Base-by-base conservation (phyloP, 371 early-diverging fungal species). In the Globomyces sp. region DNA sequence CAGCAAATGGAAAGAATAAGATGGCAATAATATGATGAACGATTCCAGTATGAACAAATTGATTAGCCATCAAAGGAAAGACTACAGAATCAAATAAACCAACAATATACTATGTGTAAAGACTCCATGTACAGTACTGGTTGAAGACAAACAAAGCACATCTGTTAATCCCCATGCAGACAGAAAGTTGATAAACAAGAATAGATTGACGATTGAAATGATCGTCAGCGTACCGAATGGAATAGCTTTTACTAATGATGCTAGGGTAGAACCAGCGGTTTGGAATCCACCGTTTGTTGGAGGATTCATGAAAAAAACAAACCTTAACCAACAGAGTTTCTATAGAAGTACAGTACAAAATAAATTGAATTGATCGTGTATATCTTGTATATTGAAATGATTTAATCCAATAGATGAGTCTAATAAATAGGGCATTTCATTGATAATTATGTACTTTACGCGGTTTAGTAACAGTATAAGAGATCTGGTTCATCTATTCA, bases 1-100 rank as follows among this genome's bases (percentile, higher is more conserved):
- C 39, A n/a, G 39, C 63, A 63, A 63, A 43, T 4, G 63, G 63
- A 63, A 63, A 63, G 49, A 63, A n/a, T 3, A 63, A n/a, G 9
- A 45, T 52, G 4, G 63, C 4, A 10, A 63, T 24, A 37, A 63
- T 52, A 36, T 41, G 44, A 63, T 63, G 63, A 2, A 37, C 46
- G 24, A 13, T 13, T 52, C 51, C 49, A 5, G 2, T 41, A 50
- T 63, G 63, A 6, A 52, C 52, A 5, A 63, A 42, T n/a, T 13
- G 39, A 24, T 63, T 63, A 11, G 39, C 36, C 50, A 41, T n/a
- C 2, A 63, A n/a, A 9, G 63, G 40, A 52, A 47, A 52, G 4
- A 63, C 47, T 47, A 47, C 8, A 47, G 8, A 8, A 24, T 24
- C 24, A 24, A 24, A 24, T 24, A 24, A 24, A 24, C 47, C 6